Evolutionary conservation across 2,329 filamentous ascomycete genomes (phyloP).

Genomic region (Alternaria brassicae): DNA sequence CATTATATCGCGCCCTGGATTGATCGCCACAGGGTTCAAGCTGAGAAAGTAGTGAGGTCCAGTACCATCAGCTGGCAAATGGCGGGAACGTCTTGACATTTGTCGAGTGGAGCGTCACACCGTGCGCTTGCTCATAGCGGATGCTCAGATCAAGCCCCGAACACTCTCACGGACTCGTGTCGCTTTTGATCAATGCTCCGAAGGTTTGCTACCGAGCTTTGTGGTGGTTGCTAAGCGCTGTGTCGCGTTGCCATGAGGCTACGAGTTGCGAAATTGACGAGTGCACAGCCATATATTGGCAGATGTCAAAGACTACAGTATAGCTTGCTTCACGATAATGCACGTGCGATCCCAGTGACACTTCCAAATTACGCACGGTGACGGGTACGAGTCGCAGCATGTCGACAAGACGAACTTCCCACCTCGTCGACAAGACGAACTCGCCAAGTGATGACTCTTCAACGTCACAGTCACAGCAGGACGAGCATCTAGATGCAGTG

Average conservation of each 20-base stretch:
- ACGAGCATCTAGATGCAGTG: neutral
- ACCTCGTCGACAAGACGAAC: neutral
- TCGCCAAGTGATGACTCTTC: constrained; percentile 17
- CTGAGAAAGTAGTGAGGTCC: neutral
- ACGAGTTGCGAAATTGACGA: neutral
- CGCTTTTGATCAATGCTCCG: constrained; percentile 5
- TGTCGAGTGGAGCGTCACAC: neutral
- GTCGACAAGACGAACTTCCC: neutral
- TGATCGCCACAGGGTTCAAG: constrained; percentile 2
- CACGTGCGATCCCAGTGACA: constrained; percentile 15
- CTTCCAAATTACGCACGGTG: constrained; percentile 21
- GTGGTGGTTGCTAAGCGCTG: neutral
- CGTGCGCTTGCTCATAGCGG: constrained; percentile 1
- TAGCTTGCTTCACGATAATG: constrained; percentile 15
- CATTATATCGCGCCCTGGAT: neutral
- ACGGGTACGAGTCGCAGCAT: constrained; percentile 15
- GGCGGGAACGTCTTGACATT: neutral
- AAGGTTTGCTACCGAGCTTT: neutral
- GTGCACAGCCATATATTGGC: constrained; percentile 3
- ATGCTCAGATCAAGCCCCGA: constrained; percentile 4
- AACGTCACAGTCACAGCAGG: neutral
- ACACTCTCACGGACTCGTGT: neutral
- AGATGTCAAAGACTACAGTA: constrained; percentile 15
- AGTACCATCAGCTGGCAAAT: neutral
- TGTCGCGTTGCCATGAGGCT: neutral